Evolutionary conservation across 2,329 filamentous ascomycete species (phyloP).

Genomic region (Xylariaceae sp.): DNA sequence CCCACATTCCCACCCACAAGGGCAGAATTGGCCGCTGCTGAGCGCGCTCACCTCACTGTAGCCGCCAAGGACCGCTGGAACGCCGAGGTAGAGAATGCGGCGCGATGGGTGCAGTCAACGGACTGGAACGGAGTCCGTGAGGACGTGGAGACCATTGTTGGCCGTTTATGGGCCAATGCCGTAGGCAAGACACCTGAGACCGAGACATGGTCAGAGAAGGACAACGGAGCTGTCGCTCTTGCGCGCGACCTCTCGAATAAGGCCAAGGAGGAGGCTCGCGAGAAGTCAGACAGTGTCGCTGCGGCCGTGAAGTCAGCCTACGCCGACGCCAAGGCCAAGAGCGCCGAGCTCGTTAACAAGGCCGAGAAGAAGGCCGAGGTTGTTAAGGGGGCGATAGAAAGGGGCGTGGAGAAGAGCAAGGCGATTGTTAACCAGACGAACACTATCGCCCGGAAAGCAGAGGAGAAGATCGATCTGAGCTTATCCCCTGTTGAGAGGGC

Average conservation of each 20-base stretch:
- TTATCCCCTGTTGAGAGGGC: slow-evolving; percentile 49
- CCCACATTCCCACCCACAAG: slow-evolving; percentile 46
- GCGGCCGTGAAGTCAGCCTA: slow-evolving; percentile 31
- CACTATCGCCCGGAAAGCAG: slow-evolving; percentile 33
- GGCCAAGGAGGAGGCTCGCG: slow-evolving; percentile 34
- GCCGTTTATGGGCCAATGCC: slow-evolving; percentile 41
- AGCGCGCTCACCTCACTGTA: slow-evolving; percentile 55
- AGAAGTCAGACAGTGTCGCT: slow-evolving; percentile 30
- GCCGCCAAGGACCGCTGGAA: slow-evolving; percentile 75
- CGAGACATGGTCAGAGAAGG: slow-evolving; percentile 21
- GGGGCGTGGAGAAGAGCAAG: slow-evolving; percentile 38
- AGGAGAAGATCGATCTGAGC: slow-evolving; percentile 34
- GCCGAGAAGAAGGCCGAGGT: slow-evolving; percentile 26
- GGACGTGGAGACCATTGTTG: slow-evolving; percentile 46
- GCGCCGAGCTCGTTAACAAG: slow-evolving; percentile 27
- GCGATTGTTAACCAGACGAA: slow-evolving; percentile 37
- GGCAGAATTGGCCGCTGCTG: slow-evolving; percentile 45
- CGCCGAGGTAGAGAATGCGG: slow-evolving; percentile 61
- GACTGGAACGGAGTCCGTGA: slow-evolving; percentile 61
- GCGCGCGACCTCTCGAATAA: slow-evolving; percentile 32
- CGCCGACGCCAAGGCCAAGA: slow-evolving; percentile 30
- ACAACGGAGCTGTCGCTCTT: slow-evolving; percentile 22
- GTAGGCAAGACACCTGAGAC: slow-evolving; percentile 33
- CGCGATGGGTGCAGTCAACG: slow-evolving; percentile 59
- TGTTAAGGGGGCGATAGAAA: slow-evolving; percentile 37